phyloP scores from a whole-genome alignment of 2,329 filamentous ascomycete species.

The Colletotrichum sojae region DNA sequence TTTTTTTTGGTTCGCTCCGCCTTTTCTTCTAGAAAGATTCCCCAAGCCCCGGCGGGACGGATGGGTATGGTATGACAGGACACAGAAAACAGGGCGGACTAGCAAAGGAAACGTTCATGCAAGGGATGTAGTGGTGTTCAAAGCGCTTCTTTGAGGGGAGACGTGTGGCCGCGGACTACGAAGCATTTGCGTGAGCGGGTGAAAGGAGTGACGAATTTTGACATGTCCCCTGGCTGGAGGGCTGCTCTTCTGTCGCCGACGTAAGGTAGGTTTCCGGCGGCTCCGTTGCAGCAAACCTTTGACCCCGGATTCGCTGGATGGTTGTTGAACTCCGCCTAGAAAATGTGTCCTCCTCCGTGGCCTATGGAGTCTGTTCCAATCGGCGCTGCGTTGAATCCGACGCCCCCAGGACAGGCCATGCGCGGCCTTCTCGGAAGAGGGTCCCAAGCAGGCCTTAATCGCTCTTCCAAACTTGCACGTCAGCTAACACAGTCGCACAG shows the following conservation, averaged over 20 bases:
- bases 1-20: too few species aligned
- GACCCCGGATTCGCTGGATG: constrained; percentile 2
- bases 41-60: constrained; percentile 7
- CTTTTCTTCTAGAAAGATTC: constrained; percentile 29
- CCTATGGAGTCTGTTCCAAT: neutral
- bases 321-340: neutral
- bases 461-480: too few species aligned
- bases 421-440: neutral
- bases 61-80: constrained; percentile 4
- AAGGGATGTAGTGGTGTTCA: neutral
- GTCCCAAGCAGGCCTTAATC: neutral
- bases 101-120: constrained; percentile 4
- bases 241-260: neutral
- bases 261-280: neutral
- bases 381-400: neutral
- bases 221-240: too few species aligned
- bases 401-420: neutral
- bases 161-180: too few species aligned
- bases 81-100: neutral
- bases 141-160: constrained; percentile 3
- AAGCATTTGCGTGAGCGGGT: too few species aligned
- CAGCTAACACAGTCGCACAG: neutral
- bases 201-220: too few species aligned
- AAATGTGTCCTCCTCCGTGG: neutral
- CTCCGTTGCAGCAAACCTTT: neutral